Base-by-base conservation (phyloP, 805 yeast genomes). In the Suhomyces emberorum region DNA sequence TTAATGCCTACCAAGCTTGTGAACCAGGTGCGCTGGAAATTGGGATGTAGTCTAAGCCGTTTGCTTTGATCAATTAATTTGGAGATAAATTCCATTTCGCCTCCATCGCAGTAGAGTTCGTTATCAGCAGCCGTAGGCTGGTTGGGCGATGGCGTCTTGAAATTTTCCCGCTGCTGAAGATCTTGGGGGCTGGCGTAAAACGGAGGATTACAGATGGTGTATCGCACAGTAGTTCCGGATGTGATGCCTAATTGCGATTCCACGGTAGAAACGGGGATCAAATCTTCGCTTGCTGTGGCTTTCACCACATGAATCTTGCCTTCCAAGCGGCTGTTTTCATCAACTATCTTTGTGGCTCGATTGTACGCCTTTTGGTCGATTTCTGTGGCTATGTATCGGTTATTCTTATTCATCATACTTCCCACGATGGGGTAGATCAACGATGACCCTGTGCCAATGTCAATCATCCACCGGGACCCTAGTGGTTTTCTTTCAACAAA, bases 391-490 rank as follows among this genome's bases (percentile, higher is more conserved):
- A 50, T 35, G 24, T 38, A 44, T 28, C 23, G 32, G 17, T 28
- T 32, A 4, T 11, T 20, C 3, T 24, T 15, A 26, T 24, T n/a
- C 30, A 36, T 14, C 7, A 9, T 25, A 3, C 15, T 34, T 4
- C 48, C 54, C 7, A 51, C 24, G 2, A 51, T 28, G 5, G 54
- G 47, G 24, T 48, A 51, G 5, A 51, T 37, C 12, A 45, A 34
- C 10, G 53, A 47, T 3, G 56, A 41, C 3, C 56, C 56, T 7
- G 55, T 50, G 1, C 56, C 56, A 7, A 51, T 42, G 32, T 51
- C 55, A 7, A 51, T 27, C 7, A 38, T 28, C 39, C 41, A 39
- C 8, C 35, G 14, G 10, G 19, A 23, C 9, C 15, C 12, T 12
- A 24, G 26, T 10, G 20, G 7, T 19, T 19, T 10, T 12, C 19